Evolutionary conservation across 192 early-diverging fungal species (phyloP).

Genomic region (Neocallimastix lanati): DNA sequence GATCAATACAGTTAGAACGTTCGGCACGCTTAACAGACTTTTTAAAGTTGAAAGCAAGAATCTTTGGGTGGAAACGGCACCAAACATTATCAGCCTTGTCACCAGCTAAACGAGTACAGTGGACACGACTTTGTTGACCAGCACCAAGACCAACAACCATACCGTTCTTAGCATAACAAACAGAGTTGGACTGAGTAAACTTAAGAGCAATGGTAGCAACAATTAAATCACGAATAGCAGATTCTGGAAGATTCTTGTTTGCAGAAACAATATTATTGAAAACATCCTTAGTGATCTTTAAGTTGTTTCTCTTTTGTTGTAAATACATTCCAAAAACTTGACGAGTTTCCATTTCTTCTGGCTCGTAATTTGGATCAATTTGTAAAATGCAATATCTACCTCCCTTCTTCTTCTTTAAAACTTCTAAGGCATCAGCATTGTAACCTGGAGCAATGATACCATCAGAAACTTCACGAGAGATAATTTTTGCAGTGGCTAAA

Average conservation of each 20-base stretch:
- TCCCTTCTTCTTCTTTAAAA: slow-evolving; percentile 86
- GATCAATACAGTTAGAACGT: slow-evolving; percentile 91
- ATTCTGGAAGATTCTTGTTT: slow-evolving; percentile 48
- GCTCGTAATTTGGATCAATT: slow-evolving; percentile 83
- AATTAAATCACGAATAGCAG: slow-evolving; percentile 63
- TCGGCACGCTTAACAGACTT: slow-evolving; percentile 78
- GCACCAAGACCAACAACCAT: slow-evolving; percentile 94
- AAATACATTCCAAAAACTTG: slow-evolving; percentile 87
- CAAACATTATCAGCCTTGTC: slow-evolving; percentile 99
- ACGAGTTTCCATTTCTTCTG: slow-evolving; percentile 62
- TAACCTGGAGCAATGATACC: slow-evolving; percentile 93
- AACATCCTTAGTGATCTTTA: slow-evolving; percentile 47
- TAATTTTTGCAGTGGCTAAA: slow-evolving; percentile 80
- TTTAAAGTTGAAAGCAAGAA: slow-evolving; percentile 76
- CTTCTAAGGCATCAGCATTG: slow-evolving; percentile 64
- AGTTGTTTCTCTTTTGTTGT: slow-evolving; percentile 84
- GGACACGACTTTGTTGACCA: slow-evolving; percentile 96
- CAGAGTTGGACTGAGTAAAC: slow-evolving; percentile 98
- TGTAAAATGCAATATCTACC: slow-evolving; percentile 92
- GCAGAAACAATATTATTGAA: slow-evolving; percentile 78
- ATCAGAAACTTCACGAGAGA: slow-evolving; percentile 90
- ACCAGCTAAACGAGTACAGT: slow-evolving; percentile 95
- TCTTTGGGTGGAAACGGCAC: slow-evolving; percentile 90
- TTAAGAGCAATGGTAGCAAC: slow-evolving; percentile 97
- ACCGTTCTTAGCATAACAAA: slow-evolving; percentile 95